Evolutionary conservation across 352 stramenopile genomes (phyloP).

Genomic region (Phytophthora pini): DNA sequence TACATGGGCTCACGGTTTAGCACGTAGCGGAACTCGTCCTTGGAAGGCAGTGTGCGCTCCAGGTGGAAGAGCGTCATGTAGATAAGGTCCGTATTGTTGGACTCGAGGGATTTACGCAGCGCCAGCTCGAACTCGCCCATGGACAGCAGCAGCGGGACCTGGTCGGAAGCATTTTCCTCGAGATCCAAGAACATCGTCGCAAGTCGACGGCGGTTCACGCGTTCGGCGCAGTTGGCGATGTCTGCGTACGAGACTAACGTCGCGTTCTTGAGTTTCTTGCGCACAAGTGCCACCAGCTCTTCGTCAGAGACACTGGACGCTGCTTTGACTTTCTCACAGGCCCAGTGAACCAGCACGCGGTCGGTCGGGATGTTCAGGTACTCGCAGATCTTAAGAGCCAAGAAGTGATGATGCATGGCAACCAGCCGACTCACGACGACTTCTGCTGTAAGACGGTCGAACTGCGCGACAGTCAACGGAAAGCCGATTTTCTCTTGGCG

Average conservation of each 20-base stretch:
- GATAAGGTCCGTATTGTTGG: conserved; percentile 90
- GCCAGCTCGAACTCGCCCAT: conserved; percentile 93
- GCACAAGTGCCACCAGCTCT: conserved; percentile 83
- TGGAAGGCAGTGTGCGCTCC: conserved; percentile 77
- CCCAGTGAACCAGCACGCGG: conserved; percentile 91
- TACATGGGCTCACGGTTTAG: conserved; percentile 78
- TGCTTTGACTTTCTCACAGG: conserved; percentile 89
- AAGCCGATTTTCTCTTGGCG: conserved; percentile 83
- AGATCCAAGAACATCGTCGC: conserved; percentile 92
- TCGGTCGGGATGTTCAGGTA: conserved; percentile 90
- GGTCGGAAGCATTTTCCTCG: conserved; percentile 88
- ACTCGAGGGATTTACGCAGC: conserved; percentile 89
- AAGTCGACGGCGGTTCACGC: conserved; percentile 79
- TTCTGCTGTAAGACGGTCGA: conserved; percentile 83
- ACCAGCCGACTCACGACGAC: conserved; percentile 89
- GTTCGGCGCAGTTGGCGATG: conserved; percentile 84
- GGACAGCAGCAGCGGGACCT: conserved; percentile 88
- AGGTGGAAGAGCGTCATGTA: conserved; percentile 92
- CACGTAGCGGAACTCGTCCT: conserved; percentile 85
- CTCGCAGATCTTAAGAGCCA: conserved; percentile 92
- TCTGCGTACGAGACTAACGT: conserved; percentile 85
- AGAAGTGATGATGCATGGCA: conserved; percentile 85
- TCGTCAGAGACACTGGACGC: conserved; percentile 70
- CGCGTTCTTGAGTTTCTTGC: conserved; percentile 84
- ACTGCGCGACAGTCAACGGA: conserved; percentile 81